Conservation (phyloP, 441 rosid species). For the Melastoma candidum region DNA sequence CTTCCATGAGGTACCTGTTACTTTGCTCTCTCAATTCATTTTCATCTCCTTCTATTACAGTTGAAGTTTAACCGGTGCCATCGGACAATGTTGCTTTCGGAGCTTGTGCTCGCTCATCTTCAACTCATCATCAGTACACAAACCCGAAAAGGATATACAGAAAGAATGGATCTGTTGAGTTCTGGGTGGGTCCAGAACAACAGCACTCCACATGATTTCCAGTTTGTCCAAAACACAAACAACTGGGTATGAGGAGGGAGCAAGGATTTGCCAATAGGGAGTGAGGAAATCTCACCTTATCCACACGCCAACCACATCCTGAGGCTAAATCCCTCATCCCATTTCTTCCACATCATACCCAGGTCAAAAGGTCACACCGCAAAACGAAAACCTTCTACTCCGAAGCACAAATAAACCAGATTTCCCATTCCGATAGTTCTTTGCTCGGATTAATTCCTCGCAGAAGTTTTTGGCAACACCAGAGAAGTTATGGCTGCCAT, state of each 20-base stretch:
- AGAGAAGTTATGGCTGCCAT: slow-evolving; percentile 46
- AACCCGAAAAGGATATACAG: neutral
- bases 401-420: slow-evolving; percentile 20
- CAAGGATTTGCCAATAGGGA: slow-evolving; percentile 45
- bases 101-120: neutral
- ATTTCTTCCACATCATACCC: slow-evolving; percentile 29
- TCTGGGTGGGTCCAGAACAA: slow-evolving; percentile 28
- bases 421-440: neutral
- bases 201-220: slow-evolving; percentile 22
- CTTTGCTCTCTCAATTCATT: neutral
- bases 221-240: slow-evolving; percentile 4
- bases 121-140: neutral
- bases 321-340: slow-evolving; percentile 34
- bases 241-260: neutral
- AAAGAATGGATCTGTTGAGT: slow-evolving; percentile 10
- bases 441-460: too few species aligned
- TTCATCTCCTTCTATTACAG: neutral
- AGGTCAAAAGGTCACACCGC: too few species aligned
- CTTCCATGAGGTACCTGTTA: too few species aligned
- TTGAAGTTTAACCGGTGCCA: neutral
- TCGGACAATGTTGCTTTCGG: neutral
- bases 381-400: too few species aligned
- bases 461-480: too few species aligned
- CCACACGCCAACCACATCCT: slow-evolving; percentile 78
- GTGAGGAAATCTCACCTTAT: slow-evolving; percentile 85